Evolutionary conservation across 2,329 filamentous ascomycete species (phyloP), one percentile per base, ranked within the genome.

Genomic region (Lecanosticta acicola): DNA sequence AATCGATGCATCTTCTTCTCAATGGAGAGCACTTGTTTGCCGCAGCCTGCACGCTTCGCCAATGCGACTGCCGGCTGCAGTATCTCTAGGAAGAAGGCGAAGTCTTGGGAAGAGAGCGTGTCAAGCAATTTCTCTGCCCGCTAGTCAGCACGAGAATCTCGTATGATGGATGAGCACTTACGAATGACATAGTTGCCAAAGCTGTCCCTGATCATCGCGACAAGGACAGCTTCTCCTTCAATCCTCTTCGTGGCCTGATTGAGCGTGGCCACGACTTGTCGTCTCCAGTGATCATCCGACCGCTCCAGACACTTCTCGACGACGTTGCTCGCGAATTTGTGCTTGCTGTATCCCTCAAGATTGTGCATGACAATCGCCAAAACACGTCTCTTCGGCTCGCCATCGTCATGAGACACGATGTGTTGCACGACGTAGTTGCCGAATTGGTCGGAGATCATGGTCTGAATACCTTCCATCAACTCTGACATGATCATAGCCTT

Each of bases 381-480:
- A 59, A 96, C 84, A 57, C 75, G 80, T 11, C 76, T 74, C 16
- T 83, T 80, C 59, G 96, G 88, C 45, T 84, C 80, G 3, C 78
- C 74, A 41, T 82, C 77, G 18, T 90, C 90, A 53, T 87, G 80
- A 49, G 84, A 74, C 50, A 98, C 89, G 41, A 97, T 81, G 63
- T 97, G 88, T 65, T 97, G 93, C 3, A 86, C 85, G 14, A 98
- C 93, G 63, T 98, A 98, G 68, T 98, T 98, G 59, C 93, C 93
- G 61, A 85, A 98, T 54, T 90, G 84, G 60, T 97, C 87, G 1
- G 81, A 80, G 53, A 96, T 86, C 47, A 97, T 78, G 45, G 76
- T 78, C 24, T 78, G 66, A 8, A 86, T 81, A 55, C 83, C 84
- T 8, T 75, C 73, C 61, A 93, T 85, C 17, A 98, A 75, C 68